Evolutionary conservation across 305 asterid genomes (phyloP), one percentile per base, ranked within the genome.

Genomic region (Fraxinus xanthoxyloides): DNA sequence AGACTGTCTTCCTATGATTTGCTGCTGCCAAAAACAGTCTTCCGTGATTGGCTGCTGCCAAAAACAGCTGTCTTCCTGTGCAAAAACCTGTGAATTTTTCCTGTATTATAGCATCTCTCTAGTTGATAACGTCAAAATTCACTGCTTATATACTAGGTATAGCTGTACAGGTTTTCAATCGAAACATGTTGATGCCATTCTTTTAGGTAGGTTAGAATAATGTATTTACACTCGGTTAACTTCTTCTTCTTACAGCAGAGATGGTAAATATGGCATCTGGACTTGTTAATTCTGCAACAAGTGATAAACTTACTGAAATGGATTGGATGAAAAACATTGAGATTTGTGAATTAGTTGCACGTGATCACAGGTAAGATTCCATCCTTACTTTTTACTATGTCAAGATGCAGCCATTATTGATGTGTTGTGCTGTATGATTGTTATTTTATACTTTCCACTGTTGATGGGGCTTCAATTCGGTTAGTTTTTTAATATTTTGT

Each of bases 281-380:
- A 80, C 97, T 95, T 88, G 98, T 95, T 43, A 91, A 82, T 87
- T 85, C 92, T 69, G 99, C 99, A 69, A 94, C 99, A 26, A 92
- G 88, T 78, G 97, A 93, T 81, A 94, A 94, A 81, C 98, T 94
- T 78, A 67, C 91, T 80, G 99, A 95, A 85, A 89, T 88, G 91
- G 99, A 95, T 75, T 95, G 99, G 99, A 89, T 88, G 13, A 95
- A 90, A 80, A 94, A 92, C 85, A 95, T 95, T 38, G 92, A 95
- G 87, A 91, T 95, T 46, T 95, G 99, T 86, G 98, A 95, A 84
- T 80, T 91, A 75, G 99, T 94, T 61, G 97, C 97, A 38, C 88
- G 82, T 46, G 99, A 95, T 87, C 92, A 89, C 85, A 89, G 91
- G 99, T 93, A 85, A 78, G 35, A 2, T 76, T 78, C 72, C 63